phyloP scores from a whole-genome alignment of 2,329 filamentous ascomycete genomes.

The Trichoderma endophyticum region DNA sequence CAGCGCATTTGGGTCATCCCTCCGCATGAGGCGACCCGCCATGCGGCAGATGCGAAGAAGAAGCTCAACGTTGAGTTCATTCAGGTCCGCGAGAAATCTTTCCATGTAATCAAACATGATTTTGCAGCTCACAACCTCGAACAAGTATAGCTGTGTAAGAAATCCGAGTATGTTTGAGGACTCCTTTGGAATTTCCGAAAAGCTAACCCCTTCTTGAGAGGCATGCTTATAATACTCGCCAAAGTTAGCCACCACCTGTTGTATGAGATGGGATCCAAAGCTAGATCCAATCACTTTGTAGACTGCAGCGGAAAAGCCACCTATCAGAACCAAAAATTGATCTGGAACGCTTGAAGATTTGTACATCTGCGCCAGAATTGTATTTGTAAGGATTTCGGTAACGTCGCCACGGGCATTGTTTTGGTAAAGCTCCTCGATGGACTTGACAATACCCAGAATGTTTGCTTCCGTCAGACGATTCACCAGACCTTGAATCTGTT shows the following conservation, averaged over 20 bases:
- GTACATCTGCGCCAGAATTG: constrained; percentile 74
- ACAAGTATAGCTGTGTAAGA: constrained; percentile 84
- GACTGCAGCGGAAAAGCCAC: constrained; percentile 82
- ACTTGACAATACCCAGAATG: constrained; percentile 75
- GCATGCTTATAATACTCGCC: constrained; percentile 58
- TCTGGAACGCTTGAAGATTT: constrained; percentile 77
- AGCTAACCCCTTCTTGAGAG: constrained; percentile 40
- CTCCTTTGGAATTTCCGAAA: constrained; percentile 34
- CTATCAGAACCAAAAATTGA: constrained; percentile 85
- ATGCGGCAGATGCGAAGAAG: constrained; percentile 79
- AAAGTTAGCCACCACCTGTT: constrained; percentile 73
- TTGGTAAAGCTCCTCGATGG: constrained; percentile 80
- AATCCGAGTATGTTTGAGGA: constrained; percentile 75
- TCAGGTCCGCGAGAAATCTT: constrained; percentile 69
- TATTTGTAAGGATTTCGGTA: constrained; percentile 72
- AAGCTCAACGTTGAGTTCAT: constrained; percentile 84
- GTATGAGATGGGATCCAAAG: constrained; percentile 83
- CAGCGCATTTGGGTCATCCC: constrained; percentile 82
- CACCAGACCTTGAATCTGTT: constrained; percentile 82
- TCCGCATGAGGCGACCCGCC: constrained; percentile 76
- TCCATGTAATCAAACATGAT: constrained; percentile 91
- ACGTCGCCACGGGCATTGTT: constrained; percentile 84
- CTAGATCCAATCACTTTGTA: constrained; percentile 86
- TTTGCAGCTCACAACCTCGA: constrained; percentile 78
- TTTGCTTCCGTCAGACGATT: constrained; percentile 93